Conservation (phyloP, 1,284 basidiomycete species). For the Malassezia sp. region DNA sequence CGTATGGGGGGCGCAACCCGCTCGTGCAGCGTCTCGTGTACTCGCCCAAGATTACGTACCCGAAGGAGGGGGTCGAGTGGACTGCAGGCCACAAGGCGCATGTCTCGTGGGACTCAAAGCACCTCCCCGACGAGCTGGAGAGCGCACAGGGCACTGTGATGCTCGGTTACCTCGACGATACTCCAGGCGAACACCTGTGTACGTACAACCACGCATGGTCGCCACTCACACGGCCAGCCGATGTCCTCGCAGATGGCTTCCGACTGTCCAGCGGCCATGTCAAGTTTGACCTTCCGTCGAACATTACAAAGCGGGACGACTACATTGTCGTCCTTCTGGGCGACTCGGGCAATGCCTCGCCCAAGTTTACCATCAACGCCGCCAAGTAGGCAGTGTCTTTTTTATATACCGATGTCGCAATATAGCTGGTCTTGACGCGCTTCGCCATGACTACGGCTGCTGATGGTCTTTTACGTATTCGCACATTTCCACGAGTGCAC, state of each 20-base stretch:
- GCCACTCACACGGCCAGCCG: too few species aligned
- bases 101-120: slow-evolving; percentile 17
- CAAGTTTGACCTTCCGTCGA: slow-evolving; percentile 16
- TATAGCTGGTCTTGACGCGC: slow-evolving; percentile 1
- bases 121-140: slow-evolving; percentile 12
- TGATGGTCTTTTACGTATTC: too few species aligned
- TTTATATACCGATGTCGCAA: not conserved
- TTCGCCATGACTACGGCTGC: too few species aligned
- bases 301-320: slow-evolving; percentile 16
- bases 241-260: slow-evolving; percentile 21
- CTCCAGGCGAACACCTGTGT: slow-evolving; percentile 14
- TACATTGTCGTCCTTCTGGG: slow-evolving; percentile 29
- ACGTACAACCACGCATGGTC: too few species aligned
- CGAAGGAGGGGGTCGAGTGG: slow-evolving; percentile 15
- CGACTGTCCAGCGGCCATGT: slow-evolving; percentile 13
- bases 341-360: slow-evolving; percentile 24
- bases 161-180: slow-evolving; percentile 19
- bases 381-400: too few species aligned
- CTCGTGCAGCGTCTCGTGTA: slow-evolving; percentile 20
- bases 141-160: slow-evolving; percentile 11
- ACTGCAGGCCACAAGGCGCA: slow-evolving; percentile 11
- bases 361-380: slow-evolving; percentile 23
- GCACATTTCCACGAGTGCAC: too few species aligned
- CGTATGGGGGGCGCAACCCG: not conserved
- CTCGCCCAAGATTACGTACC: slow-evolving; percentile 20